phyloP scores from a whole-genome alignment of 2,329 filamentous ascomycete species.

The Diaporthe ampelina region DNA sequence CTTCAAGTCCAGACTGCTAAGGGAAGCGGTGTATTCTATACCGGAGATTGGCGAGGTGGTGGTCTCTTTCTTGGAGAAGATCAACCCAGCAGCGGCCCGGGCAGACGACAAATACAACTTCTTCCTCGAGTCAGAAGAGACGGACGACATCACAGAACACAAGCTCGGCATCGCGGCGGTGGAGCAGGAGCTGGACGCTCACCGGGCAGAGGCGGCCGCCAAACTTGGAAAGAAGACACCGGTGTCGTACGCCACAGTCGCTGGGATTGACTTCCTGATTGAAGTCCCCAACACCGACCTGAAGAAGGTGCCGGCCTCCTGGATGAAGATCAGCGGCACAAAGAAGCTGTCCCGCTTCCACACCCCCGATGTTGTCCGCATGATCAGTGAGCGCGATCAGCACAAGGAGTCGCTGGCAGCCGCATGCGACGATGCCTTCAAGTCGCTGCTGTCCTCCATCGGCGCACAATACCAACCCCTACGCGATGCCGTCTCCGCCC shows the following conservation, averaged over 20 bases:
- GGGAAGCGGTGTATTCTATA: constrained; percentile 79
- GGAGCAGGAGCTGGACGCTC: constrained; percentile 87
- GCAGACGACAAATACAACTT: constrained; percentile 94
- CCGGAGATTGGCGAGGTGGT: constrained; percentile 83
- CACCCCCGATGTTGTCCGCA: constrained; percentile 87
- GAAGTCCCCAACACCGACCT: constrained; percentile 88
- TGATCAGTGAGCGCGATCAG: constrained; percentile 91
- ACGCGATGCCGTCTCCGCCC: constrained; percentile 87
- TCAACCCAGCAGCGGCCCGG: constrained; percentile 84
- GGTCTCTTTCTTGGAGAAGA: constrained; percentile 82
- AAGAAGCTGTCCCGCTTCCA: constrained; percentile 95
- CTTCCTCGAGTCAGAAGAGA: constrained; percentile 89
- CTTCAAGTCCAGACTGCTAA: constrained; percentile 79
- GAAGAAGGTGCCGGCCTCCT: constrained; percentile 91
- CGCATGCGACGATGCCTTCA: constrained; percentile 89
- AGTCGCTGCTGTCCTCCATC: constrained; percentile 78
- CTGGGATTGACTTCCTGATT: constrained; percentile 94
- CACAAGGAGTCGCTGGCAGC: constrained; percentile 94
- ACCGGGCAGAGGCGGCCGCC: constrained; percentile 78
- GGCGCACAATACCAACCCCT: constrained; percentile 89
- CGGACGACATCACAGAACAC: constrained; percentile 88
- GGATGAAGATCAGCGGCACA: constrained; percentile 94
- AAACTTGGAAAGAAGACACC: constrained; percentile 78
- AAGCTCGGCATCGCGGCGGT: constrained; percentile 93
- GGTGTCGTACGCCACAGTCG: constrained; percentile 84